Conservation (phyloP, 805 yeast species). For the Saccharomycopsis schoenii region DNA sequence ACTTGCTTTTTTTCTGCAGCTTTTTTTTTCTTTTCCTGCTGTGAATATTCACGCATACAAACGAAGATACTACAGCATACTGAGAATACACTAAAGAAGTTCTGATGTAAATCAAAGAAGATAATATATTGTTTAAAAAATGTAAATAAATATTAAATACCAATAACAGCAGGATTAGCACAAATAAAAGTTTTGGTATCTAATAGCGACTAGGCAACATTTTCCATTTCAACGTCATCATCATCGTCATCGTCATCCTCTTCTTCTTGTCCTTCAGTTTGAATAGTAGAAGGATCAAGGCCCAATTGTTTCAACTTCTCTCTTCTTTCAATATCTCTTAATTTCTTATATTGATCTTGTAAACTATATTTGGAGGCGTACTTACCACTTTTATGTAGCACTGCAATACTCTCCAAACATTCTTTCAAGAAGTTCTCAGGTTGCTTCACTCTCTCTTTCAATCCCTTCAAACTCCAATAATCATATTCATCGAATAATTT, state of each 20-base stretch:
- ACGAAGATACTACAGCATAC: not conserved
- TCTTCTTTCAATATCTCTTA: conserved; percentile 67
- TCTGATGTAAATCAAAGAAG: not conserved
- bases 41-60: not conserved
- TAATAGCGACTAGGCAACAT: conserved; percentile 3
- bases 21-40: not conserved
- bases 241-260: conserved; percentile 27
- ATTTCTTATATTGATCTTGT: conserved; percentile 79
- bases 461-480: conserved; percentile 92
- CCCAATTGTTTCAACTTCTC: conserved; percentile 48
- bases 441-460: conserved; percentile 88
- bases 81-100: too few species aligned
- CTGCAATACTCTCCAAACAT: conserved; percentile 82
- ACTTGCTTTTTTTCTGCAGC: not conserved
- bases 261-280: conserved; percentile 21
- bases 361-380: conserved; percentile 86
- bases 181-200: too few species aligned
- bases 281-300: conserved; percentile 19
- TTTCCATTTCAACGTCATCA: conserved; percentile 23
- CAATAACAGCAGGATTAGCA: not conserved
- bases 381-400: conserved; percentile 87
- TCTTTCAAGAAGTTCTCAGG: conserved; percentile 92
- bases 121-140: not conserved
- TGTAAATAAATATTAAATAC: not conserved
- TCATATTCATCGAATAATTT: conserved; percentile 88